Percentiles rank a stretch among this genome's conserved stretches.
Evolutionary conservation across 257 asterid species (phyloP).

Genomic region (Anisodus tanguticus): DNA sequence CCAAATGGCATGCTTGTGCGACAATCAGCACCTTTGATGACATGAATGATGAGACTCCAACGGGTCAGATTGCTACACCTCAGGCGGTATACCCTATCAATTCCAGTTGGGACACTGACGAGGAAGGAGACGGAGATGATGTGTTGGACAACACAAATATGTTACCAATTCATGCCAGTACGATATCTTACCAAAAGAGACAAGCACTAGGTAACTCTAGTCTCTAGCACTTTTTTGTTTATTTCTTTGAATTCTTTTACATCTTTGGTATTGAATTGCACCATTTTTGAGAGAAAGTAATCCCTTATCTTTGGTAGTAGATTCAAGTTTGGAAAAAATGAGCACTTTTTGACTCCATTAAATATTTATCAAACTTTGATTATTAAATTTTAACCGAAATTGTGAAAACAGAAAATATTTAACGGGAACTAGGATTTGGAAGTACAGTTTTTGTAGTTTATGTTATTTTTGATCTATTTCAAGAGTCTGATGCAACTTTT

Average conservation of each 20-base stretch:
- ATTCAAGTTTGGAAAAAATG: too few relatives aligned
- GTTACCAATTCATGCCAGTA: slow-evolving; percentile 54
- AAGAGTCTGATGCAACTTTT: too few relatives aligned
- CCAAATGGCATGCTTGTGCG: slow-evolving; percentile 94
- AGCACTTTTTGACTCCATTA: too few relatives aligned
- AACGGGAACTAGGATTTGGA: too few relatives aligned
- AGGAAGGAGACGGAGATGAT: slow-evolving; percentile 91
- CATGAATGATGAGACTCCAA: slow-evolving; percentile 47
- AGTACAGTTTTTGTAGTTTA: too few relatives aligned
- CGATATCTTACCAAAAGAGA: slow-evolving; percentile 81
- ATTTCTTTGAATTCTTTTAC: neutral
- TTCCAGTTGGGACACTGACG: slow-evolving; percentile 60
- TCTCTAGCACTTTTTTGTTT: neutral
- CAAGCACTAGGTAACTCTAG: slow-evolving; percentile 78
- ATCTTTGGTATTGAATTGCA: neutral
- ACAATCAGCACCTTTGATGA: slow-evolving; percentile 67
- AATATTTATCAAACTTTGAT: too few relatives aligned
- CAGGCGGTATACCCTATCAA: slow-evolving; percentile 31
- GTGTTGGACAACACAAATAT: slow-evolving; percentile 70
- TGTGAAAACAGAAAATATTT: too few relatives aligned
- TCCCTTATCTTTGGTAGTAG: too few relatives aligned
- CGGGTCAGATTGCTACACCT: slow-evolving; percentile 41
- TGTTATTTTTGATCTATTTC: too few relatives aligned
- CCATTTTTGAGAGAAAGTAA: too few relatives aligned
- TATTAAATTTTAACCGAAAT: too few relatives aligned